Evolutionary conservation across 2,329 filamentous ascomycete genomes (phyloP).

Genomic region (Calonectria naviculata): DNA sequence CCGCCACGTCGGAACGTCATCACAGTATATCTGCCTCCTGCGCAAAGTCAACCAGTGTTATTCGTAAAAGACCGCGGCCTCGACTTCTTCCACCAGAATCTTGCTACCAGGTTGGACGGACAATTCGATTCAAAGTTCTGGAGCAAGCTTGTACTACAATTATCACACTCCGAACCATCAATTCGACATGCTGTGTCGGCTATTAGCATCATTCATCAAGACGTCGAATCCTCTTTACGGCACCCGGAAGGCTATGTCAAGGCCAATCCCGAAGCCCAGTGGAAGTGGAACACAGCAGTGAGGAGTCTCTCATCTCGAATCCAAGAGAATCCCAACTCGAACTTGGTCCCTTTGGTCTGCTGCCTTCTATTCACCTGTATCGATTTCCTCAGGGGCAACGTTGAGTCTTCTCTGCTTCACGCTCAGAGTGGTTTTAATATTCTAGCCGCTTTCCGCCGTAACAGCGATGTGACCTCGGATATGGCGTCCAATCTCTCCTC

Average conservation of each 20-base stretch:
- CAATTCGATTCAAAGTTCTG: slow-evolving; percentile 13
- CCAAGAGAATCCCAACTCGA: background rate
- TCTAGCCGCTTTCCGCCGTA: background rate
- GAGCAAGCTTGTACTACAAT: slow-evolving; percentile 13
- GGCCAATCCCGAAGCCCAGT: background rate
- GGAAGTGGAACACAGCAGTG: slow-evolving; percentile 1
- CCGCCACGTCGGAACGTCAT: slow-evolving; percentile 3
- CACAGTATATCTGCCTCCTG: slow-evolving; percentile 11
- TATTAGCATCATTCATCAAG: background rate
- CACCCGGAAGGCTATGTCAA: slow-evolving; percentile 4
- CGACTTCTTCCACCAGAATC: slow-evolving; percentile 11
- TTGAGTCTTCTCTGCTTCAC: background rate
- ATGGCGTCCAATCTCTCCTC: background rate
- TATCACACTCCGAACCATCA: slow-evolving; percentile 15
- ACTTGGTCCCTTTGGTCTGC: slow-evolving; percentile 9
- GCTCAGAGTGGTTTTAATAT: slow-evolving; percentile 9
- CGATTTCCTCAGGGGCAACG: slow-evolving; percentile 12
- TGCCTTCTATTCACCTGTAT: slow-evolving; percentile 16
- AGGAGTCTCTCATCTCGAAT: slow-evolving; percentile 6
- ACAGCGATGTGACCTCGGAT: background rate
- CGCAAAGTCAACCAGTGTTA: background rate
- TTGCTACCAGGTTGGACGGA: background rate
- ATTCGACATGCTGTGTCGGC: slow-evolving; percentile 16
- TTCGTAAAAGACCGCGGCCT: slow-evolving; percentile 11
- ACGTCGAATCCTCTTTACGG: slow-evolving; percentile 9